Percentiles rank a stretch among this genome's conserved stretches.
phyloP scores from a whole-genome alignment of 2,329 filamentous ascomycete species.

The Xylariaceae sp. region DNA sequence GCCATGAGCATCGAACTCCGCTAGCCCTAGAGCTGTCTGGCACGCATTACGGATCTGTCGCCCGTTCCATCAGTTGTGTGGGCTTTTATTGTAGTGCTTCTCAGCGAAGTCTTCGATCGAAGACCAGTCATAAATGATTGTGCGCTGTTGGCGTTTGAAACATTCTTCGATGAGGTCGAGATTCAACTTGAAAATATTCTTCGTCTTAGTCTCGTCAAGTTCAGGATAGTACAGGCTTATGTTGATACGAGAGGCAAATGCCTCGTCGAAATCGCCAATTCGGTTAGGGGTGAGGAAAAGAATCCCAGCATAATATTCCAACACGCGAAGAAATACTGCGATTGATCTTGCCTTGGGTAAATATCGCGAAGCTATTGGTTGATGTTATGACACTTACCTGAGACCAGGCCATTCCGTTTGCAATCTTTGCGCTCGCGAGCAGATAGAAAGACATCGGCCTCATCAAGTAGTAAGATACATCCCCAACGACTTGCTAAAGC shows the following conservation, averaged over 20 bases:
- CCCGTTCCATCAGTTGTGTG: conserved; percentile 21
- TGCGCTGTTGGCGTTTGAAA: conserved; percentile 5
- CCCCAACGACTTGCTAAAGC: conserved; percentile 16
- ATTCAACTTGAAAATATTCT: conserved; percentile 17
- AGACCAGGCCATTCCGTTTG: conserved; percentile 31
- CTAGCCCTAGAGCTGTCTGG: conserved; percentile 21
- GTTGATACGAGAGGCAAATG: conserved; percentile 38
- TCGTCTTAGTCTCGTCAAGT: conserved; percentile 15
- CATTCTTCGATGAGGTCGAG: conserved; percentile 10
- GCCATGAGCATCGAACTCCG: conserved; percentile 23
- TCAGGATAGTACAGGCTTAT: conserved; percentile 33
- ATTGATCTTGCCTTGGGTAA: neutral
- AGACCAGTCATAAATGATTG: neutral
- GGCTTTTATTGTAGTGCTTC: conserved; percentile 9
- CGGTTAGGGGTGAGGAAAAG: conserved; percentile 42
- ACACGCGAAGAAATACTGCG: conserved; percentile 34
- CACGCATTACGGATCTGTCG: conserved; percentile 27
- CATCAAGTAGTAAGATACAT: conserved; percentile 20
- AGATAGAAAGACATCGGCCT: conserved; percentile 21
- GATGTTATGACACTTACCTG: conserved; percentile 18
- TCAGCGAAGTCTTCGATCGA: conserved; percentile 15
- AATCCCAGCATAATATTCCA: conserved; percentile 38
- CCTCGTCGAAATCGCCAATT: conserved; percentile 40
- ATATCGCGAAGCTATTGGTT: neutral
- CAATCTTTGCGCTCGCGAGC: conserved; percentile 14